phyloP scores from a whole-genome alignment of 2,329 filamentous ascomycete genomes.

The Colletotrichum sp. region DNA sequence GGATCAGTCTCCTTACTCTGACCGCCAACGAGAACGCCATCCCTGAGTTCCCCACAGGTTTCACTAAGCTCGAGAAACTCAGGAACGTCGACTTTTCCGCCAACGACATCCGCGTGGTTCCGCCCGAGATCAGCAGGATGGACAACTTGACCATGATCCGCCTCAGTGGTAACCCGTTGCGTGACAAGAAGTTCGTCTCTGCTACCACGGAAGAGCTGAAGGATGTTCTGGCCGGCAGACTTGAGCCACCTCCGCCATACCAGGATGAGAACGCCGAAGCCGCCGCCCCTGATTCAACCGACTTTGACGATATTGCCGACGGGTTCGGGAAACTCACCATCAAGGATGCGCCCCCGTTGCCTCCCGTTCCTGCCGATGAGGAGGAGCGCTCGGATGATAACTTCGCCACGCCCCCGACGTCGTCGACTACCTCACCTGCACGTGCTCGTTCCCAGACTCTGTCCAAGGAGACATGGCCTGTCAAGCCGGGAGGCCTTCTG shows the following conservation, averaged over 20 bases:
- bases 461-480: constrained; percentile 55
- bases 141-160: constrained; percentile 75
- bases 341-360: not conserved
- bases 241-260: constrained; percentile 61
- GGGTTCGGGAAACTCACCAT: constrained; percentile 7
- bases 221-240: constrained; percentile 68
- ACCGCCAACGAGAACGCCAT: constrained; percentile 85
- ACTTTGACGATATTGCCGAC: constrained; percentile 37
- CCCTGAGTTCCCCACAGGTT: constrained; percentile 75
- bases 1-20: constrained; percentile 75
- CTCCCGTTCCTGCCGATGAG: constrained; percentile 21
- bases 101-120: constrained; percentile 80
- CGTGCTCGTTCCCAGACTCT: constrained; percentile 54
- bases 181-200: constrained; percentile 84
- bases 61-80: constrained; percentile 70
- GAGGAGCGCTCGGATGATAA: constrained; percentile 57
- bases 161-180: constrained; percentile 86
- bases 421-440: constrained; percentile 53
- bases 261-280: constrained; percentile 28
- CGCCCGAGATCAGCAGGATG: constrained; percentile 81
- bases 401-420: constrained; percentile 64
- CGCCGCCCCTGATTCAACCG: constrained; percentile 23
- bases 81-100: constrained; percentile 82
- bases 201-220: constrained; percentile 85
- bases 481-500: constrained; percentile 66